Evolutionary conservation across 2,329 filamentous ascomycete species (phyloP).

Genomic region (Neurospora sp.): DNA sequence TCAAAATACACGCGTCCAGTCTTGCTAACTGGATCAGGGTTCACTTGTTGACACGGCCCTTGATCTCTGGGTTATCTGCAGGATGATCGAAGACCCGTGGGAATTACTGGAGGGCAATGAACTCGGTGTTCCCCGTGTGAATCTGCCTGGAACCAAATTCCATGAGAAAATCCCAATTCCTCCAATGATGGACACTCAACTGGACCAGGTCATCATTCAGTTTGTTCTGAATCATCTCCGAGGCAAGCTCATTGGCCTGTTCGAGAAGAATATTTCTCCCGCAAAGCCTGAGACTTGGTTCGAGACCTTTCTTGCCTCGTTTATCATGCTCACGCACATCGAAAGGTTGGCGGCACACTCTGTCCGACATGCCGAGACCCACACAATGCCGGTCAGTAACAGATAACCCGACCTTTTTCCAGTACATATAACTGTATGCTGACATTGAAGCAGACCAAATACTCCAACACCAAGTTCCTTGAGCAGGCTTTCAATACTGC

Average conservation of each 20-base stretch:
- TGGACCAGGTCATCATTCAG: constrained; percentile 16
- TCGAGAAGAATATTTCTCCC: constrained; percentile 11
- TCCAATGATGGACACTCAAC: constrained; percentile 17
- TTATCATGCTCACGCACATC: constrained; percentile 17
- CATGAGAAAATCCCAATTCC: constrained; percentile 15
- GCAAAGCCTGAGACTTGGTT: constrained; percentile 15
- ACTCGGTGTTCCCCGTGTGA: constrained; percentile 9
- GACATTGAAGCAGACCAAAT: constrained; percentile 7
- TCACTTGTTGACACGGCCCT: constrained; percentile 12
- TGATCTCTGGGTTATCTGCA: constrained; percentile 14
- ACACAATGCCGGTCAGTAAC: constrained; percentile 12
- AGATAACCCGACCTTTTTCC: not conserved
- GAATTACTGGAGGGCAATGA: constrained; percentile 14
- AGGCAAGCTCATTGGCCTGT: constrained; percentile 7
- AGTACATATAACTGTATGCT: not conserved
- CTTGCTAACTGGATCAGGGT: constrained; percentile 4
- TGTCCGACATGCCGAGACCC: constrained; percentile 10
- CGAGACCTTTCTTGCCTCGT: constrained; percentile 15
- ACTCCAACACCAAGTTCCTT: constrained; percentile 16
- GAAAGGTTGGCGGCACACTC: constrained; percentile 15
- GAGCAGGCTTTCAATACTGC: constrained; percentile 14
- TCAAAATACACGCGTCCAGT: not conserved
- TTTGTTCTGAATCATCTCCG: constrained; percentile 11
- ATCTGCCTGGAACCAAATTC: constrained; percentile 9
- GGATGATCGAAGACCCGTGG: constrained; percentile 18